Evolutionary conservation across 2,329 filamentous ascomycete species (phyloP).

Genomic region (Sporothrix variecibatus): DNA sequence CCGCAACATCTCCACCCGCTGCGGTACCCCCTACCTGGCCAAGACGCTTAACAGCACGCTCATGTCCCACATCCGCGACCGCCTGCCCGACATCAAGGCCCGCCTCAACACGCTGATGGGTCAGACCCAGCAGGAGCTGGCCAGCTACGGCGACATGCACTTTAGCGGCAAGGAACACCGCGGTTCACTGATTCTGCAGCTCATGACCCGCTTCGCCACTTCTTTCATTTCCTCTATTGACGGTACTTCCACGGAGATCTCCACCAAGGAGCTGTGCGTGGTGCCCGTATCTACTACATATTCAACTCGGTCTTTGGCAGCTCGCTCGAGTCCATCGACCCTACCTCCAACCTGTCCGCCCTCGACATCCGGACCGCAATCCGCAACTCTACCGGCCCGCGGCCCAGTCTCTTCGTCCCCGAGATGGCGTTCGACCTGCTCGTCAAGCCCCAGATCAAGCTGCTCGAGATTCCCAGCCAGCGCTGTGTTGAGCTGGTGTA

Average conservation of each 20-base stretch:
- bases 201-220: constrained; percentile 97
- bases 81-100: constrained; percentile 96
- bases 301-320: constrained; percentile 99
- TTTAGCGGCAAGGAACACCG: constrained; percentile 97
- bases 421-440: constrained; percentile 97
- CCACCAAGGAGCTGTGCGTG: constrained; percentile 94
- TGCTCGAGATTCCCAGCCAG: constrained; percentile 91
- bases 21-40: constrained; percentile 90
- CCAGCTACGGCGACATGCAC: constrained; percentile 95
- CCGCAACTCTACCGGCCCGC: constrained; percentile 93
- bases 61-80: constrained; percentile 94
- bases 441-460: constrained; percentile 97
- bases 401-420: constrained; percentile 93
- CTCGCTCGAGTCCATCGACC: constrained; percentile 92
- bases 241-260: constrained; percentile 97
- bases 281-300: constrained; percentile 96
- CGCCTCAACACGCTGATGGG: constrained; percentile 97
- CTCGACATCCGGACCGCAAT: constrained; percentile 96
- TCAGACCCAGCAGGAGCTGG: constrained; percentile 98
- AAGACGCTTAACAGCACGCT: constrained; percentile 94
- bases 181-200: constrained; percentile 89
- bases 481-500: constrained; percentile 97
- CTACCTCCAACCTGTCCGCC: constrained; percentile 90
- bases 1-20: constrained; percentile 89
- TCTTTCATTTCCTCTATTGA: constrained; percentile 99